Evolutionary conservation across 257 asterid species (phyloP), one percentile per base, ranked within the genome.

Genomic region (Misopates orontium): DNA sequence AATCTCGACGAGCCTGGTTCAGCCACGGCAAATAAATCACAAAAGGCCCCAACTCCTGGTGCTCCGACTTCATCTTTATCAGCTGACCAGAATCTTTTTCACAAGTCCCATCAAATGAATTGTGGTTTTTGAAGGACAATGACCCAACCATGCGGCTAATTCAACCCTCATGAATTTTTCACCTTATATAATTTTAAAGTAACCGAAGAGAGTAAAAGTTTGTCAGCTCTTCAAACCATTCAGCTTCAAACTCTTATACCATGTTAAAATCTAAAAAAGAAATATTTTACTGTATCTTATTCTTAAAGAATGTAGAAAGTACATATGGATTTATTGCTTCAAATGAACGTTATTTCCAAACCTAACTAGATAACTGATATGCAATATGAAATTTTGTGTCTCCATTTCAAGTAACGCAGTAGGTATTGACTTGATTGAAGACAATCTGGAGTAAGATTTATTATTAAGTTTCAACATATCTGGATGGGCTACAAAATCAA

Each of bases 1-100:
- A 0, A 15, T 69, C 22, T 86, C 89, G 2, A 40, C 80, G 13
- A 21, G 65, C 36, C 69, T 72, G 8, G 63, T 67, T 62, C 90
- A 49, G 70, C 79, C 90, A 54, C 66, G 61, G 10, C 66, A 12
- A 28, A 50, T 66, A 64, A 85, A 83, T 78, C 69, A 79, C 78
- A 85, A 85, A 72, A 77, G 93, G 73, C 78, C 68, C 63, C 81
- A 10, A 65, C 61, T 62, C 76, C 80, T 70, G 91, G 89, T 82
- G 23, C 32, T 64, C 64, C 15, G 51, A 5, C 9, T 14, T 36
- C 60, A 14, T 17, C 32, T 55, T 14, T 40, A 23, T 55, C 60
- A 55, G 77, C 88, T 41, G 73, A 79, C 23, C 80, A 95, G 91
- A 85, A 80, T 71, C 79, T 77, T 55, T 40, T 83, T 53, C 75